Evolutionary conservation across 1,284 basidiomycete species (phyloP).

Genomic region (Omphalotus olearius): DNA sequence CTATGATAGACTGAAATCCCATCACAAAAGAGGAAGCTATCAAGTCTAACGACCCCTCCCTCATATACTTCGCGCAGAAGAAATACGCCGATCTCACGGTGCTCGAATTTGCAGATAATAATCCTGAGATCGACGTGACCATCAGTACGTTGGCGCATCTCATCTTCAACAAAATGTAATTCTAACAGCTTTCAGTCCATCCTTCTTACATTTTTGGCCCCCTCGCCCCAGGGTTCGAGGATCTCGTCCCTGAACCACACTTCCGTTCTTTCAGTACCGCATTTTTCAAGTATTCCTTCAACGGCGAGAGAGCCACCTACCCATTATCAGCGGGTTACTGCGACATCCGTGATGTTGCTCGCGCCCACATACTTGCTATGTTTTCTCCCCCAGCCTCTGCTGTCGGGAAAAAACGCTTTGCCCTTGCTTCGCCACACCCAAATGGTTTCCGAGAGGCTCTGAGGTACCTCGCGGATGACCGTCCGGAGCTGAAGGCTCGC

Average conservation of each 20-base stretch:
- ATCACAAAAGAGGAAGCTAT: conserved; percentile 18
- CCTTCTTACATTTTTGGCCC: conserved; percentile 27
- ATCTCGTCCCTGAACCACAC: conserved; percentile 18
- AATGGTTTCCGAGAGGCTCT: conserved; percentile 14
- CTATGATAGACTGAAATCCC: conserved; percentile 14
- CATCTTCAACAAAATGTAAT: background rate
- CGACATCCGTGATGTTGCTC: conserved; percentile 24
- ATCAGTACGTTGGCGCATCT: conserved; percentile 19
- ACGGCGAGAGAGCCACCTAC: conserved; percentile 7
- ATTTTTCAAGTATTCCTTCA: conserved; percentile 17
- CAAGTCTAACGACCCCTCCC: conserved; percentile 7
- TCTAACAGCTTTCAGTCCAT: conserved; percentile 16
- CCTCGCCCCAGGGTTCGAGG: conserved; percentile 17
- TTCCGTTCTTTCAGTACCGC: conserved; percentile 18
- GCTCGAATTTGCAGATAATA: conserved; percentile 17
- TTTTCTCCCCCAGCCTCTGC: conserved; percentile 5
- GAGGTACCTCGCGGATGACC: conserved; percentile 14
- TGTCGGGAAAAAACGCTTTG: conserved; percentile 12
- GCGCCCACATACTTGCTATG: conserved; percentile 21
- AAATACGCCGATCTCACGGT: conserved; percentile 20
- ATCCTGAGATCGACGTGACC: conserved; percentile 21
- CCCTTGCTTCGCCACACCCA: conserved; percentile 12
- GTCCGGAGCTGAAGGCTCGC: conserved; percentile 15
- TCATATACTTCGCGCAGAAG: conserved; percentile 19
- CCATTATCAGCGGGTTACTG: conserved; percentile 12